Evolutionary conservation across 1,139 yeast genomes (phyloP), one percentile per base, ranked within the genome.

Genomic region (Yamadazyma triangularis): DNA sequence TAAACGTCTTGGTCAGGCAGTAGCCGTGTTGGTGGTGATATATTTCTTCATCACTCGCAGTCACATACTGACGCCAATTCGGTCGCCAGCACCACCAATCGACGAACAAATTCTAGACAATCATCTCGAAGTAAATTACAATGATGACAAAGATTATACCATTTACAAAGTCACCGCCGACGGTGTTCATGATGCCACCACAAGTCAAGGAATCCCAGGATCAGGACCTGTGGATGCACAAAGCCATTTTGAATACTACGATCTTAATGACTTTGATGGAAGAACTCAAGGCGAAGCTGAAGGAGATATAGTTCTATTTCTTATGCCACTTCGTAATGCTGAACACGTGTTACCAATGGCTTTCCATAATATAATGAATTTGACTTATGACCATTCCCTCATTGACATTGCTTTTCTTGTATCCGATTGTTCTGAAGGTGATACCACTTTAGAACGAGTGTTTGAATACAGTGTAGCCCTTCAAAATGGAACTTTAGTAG

Each of bases 331-430:
- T 37, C 70, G 94, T 50, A 83, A 87, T 50, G 95, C 95, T 0
- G 89, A 82, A 46, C 67, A 72, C 25, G 91, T 85, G 15, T 60
- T 87, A 36, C 88, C 93, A 8, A 67, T 85, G 66, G 87, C 89
- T 63, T 85, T 87, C 60, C 81, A 81, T 49, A 84, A 86, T 56
- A 60, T 87, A 53, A 82, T 83, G 87, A 85, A 85, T 53, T 64
- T 87, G 53, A 82, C 94, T 2, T 87, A 87, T 52, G 88, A 87
- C 35, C 96, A 87, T 52, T 69, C 74, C 18, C 63, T 84, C 42
- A 81, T 87, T 35, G 96, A 87, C 57, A 66, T 87, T 42, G 94
- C 91, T 19, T 86, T 87, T 50, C 65, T 87, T 48, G 91, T 87
- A 5, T 80, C 91, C 32, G 96, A 87, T 56, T 83, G 91, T 47